Evolutionary conservation across 441 rosid genomes (phyloP), one percentile per base, ranked within the genome.

Genomic region (Adansonia grandidieri): DNA sequence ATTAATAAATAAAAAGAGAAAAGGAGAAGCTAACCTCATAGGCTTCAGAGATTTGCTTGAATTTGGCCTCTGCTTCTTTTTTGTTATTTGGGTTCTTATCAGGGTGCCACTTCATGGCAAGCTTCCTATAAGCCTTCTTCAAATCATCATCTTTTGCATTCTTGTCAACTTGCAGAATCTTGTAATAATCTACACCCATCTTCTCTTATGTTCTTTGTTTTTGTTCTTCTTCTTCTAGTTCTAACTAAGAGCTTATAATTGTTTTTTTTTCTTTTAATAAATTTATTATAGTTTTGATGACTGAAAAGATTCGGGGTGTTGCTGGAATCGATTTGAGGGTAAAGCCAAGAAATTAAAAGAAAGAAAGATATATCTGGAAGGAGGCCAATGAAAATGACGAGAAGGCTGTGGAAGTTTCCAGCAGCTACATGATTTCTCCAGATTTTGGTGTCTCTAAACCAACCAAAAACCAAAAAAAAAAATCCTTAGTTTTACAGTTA

Each of bases 91-190:
- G 98, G 86, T 92, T 94, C 88, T 94, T 94, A 78, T 92, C 97
- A 74, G 98, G 98, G 63, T 92, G 98, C 98, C 97, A 92, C 42
- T 89, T 92, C 96, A 94, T 91, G 58, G 97, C 97, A 70, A 92
- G 96, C 83, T 94, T 94, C 73, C 97, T 86, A 75, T 94, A 94
- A 58, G 97, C 89, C 81, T 93, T 94, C 92, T 93, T 95, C 86
- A 93, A 84, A 71, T 94, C 98, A 1, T 90, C 97, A 67, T 94
- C 95, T 13, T 80, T 91, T 9, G 96, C 89, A 56, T 77, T 85
- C 86, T 85, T 87, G 73, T 90, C 91, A 2, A 94, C 97, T 79
- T 86, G 91, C 78, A 94, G 84, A 70, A 91, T 73, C 79, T 85
- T 90, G 87, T 94, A 94, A 77, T 89, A 92, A 82, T 90, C 98